Conservation (phyloP, 176 grass and related monocot genomes). For the Rhynchospora breviuscula region DNA sequence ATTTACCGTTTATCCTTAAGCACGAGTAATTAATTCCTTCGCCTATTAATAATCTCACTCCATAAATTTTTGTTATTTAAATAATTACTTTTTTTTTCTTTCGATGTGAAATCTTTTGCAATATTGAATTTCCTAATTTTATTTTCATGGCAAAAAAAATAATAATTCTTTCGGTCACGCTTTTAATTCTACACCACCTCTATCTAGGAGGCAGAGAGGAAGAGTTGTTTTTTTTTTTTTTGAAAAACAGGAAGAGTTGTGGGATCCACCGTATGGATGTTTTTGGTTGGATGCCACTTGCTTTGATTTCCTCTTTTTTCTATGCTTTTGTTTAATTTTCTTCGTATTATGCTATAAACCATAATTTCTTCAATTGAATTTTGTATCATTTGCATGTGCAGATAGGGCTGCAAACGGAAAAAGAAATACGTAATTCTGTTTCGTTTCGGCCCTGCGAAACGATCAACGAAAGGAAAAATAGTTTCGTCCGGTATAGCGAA, state of each 20-base stretch:
- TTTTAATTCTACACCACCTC: neutral
- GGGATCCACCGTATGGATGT: slow-evolving; percentile 5
- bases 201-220: neutral
- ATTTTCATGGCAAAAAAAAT: neutral
- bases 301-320: neutral
- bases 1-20: no score
- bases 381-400: slow-evolving; percentile 24
- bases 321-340: neutral
- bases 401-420: no score
- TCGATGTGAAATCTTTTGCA: no score
- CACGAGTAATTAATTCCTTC: no score
- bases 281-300: slow-evolving; percentile 21
- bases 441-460: no score
- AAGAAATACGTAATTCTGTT: no score
- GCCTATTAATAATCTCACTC: no score
- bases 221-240: no score
- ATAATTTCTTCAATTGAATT: neutral
- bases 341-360: neutral
- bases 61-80: no score
- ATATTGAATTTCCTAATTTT: neutral
- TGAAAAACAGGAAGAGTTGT: neutral
- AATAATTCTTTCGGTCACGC: neutral
- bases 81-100: no score
- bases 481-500: no score
- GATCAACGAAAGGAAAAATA: no score